Evolutionary conservation across 2,329 filamentous ascomycete species (phyloP).

Genomic region (Sclerotinia spermophila): DNA sequence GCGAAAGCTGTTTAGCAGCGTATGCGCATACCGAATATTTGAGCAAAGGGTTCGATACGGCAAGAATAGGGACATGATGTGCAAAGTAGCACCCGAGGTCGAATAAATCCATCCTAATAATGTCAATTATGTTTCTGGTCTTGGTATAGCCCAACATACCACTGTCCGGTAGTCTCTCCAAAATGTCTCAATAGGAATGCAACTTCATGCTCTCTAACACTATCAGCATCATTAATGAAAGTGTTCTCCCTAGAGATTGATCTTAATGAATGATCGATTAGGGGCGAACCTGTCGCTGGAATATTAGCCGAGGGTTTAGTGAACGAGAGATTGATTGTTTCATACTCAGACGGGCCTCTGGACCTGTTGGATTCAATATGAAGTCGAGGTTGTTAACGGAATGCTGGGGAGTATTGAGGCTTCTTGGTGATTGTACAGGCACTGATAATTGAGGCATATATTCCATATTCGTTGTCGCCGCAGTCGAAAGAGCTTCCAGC

Average conservation of each 20-base stretch:
- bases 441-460: conserved; percentile 31
- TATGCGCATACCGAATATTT: conserved; percentile 56
- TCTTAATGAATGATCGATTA: conserved; percentile 43
- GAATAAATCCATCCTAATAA: conserved; percentile 50
- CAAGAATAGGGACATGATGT: conserved; percentile 56
- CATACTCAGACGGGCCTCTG: conserved; percentile 28
- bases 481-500: conserved; percentile 51
- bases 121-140: conserved; percentile 5
- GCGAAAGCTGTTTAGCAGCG: conserved; percentile 57
- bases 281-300: conserved; percentile 40
- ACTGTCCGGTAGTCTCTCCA: conserved; percentile 56
- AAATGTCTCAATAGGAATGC: conserved; percentile 59
- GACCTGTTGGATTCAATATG: conserved; percentile 46
- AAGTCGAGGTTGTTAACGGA: conserved; percentile 50
- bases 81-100: conserved; percentile 57
- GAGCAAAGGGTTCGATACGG: conserved; percentile 46
- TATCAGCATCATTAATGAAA: conserved; percentile 22
- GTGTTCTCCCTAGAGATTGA: conserved; percentile 15
- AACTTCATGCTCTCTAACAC: conserved; percentile 51
- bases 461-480: conserved; percentile 44
- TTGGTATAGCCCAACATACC: conserved; percentile 40
- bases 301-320: conserved; percentile 28
- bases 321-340: background rate
- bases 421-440: conserved; percentile 25
- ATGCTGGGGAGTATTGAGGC: conserved; percentile 28